Evolutionary conservation across 345 rosid species (phyloP), one percentile per base, ranked within the genome.

Genomic region (Salix viminalis): DNA sequence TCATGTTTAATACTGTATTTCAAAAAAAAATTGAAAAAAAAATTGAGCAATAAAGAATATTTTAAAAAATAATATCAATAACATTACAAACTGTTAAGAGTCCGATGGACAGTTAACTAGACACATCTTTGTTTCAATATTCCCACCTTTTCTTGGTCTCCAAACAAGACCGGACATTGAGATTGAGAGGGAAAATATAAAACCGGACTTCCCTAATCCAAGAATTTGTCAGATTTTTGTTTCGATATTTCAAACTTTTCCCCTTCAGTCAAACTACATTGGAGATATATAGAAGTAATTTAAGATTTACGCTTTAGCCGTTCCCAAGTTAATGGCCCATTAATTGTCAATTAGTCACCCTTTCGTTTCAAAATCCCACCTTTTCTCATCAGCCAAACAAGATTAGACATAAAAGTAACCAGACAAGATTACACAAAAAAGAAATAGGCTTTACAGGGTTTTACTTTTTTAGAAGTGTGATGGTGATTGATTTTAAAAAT

Each of bases 301-400:
- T 13, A 39, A 28, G 64, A 58, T 2, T 0, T 7, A 10, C 15
- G 4, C 5, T 58, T 58, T 10, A 8, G 5, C 28, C 64, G 24
- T 58, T 23, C 64, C 64, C 23, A 58, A 24, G 23, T 58, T 58
- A 58, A 58, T 58, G 64, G 28, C 64, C 28, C 64, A n/a, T 58
- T 58, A 58, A 58, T 10, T 58, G 64, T 58, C 28, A 58, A 23
- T 23, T n/a, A 67, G 50, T 75, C 37, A 58, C 48, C 28, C 41
- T 7, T 9, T 18, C 26, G 21, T 37, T 37, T 41, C 24, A 30
- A 66, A 48, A 48, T 70, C 78, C 74, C 66, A 50, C 69, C 52
- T 39, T 73, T 76, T 54, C 75, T 62, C 48, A 2, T 2, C 50
- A 69, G 42, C 73, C 71, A 75, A 69, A 70, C 71, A 70, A 11